These are phyloP conservation scores for Xylaria arbuscula DNA, from an alignment of 2,329 filamentous ascomycete genomes.

Conservation along the genomic window DNA sequence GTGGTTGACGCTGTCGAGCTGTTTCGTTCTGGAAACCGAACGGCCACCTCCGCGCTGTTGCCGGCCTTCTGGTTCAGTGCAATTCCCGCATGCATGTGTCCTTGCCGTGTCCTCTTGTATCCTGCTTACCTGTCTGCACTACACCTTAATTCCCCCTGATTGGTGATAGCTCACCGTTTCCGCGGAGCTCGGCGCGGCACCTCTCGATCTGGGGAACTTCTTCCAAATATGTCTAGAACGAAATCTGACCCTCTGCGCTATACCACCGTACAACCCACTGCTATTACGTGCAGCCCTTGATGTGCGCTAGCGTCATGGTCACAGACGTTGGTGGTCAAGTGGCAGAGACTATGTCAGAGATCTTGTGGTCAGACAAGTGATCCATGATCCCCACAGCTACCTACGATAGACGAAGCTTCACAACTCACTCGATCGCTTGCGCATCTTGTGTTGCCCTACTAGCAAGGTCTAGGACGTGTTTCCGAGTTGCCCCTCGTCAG, in stretches of 20 bases:
- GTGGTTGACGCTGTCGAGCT: constrained; percentile 1
- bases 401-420: constrained; percentile 37
- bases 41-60: constrained; percentile 14
- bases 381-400: constrained; percentile 40
- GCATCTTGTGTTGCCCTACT: constrained; percentile 37
- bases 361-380: constrained; percentile 40
- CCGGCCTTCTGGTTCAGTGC: constrained; percentile 35
- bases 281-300: constrained; percentile 24
- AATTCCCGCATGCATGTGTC: constrained; percentile 42
- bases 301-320: constrained; percentile 8
- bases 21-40: constrained; percentile 35
- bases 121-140: constrained; percentile 33
- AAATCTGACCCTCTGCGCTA: constrained; percentile 19
- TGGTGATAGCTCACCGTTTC: constrained; percentile 38
- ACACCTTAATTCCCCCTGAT: constrained; percentile 35
- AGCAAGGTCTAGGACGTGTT: constrained; percentile 43
- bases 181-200: constrained; percentile 27
- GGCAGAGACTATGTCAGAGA: constrained; percentile 38
- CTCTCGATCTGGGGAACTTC: constrained; percentile 32
- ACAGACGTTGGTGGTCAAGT: constrained; percentile 27
- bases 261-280: constrained; percentile 5
- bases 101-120: constrained; percentile 35
- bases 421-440: constrained; percentile 33
- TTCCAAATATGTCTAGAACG: constrained; percentile 33
- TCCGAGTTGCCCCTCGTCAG: constrained; percentile 45